phyloP scores from a whole-genome alignment of 768 basidiomycete species.

The Lepiota venenata region DNA sequence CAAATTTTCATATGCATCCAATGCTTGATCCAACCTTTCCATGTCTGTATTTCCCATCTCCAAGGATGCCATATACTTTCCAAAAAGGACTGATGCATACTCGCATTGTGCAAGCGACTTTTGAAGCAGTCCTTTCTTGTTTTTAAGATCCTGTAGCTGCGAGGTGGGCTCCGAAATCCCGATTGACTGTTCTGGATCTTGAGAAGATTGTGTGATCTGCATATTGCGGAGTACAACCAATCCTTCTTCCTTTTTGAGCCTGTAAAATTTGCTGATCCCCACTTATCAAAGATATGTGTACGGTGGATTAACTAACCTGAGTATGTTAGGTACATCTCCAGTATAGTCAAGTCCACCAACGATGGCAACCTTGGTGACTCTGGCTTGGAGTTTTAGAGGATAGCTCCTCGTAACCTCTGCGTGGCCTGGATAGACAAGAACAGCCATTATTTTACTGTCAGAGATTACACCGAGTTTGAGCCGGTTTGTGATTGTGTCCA shows the following conservation, averaged over 20 bases:
- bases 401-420: not conserved
- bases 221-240: not conserved
- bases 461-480: not conserved
- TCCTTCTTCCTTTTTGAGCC: conserved; percentile 1
- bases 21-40: not conserved
- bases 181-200: no score
- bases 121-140: not conserved
- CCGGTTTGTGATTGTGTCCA: not conserved
- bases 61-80: not conserved
- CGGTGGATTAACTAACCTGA: no score
- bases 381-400: not conserved
- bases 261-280: not conserved
- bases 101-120: not conserved
- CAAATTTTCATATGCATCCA: not conserved
- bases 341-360: not conserved
- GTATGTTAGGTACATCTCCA: not conserved
- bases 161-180: no score
- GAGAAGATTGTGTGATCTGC: not conserved
- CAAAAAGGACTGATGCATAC: not conserved
- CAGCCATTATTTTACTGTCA: not conserved
- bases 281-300: no score
- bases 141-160: not conserved
- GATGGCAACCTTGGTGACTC: not conserved
- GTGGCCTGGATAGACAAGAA: not conserved
- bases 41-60: not conserved